Evolutionary conservation across 2,329 filamentous ascomycete species (phyloP).

Genomic region (Colletotrichum sp.): DNA sequence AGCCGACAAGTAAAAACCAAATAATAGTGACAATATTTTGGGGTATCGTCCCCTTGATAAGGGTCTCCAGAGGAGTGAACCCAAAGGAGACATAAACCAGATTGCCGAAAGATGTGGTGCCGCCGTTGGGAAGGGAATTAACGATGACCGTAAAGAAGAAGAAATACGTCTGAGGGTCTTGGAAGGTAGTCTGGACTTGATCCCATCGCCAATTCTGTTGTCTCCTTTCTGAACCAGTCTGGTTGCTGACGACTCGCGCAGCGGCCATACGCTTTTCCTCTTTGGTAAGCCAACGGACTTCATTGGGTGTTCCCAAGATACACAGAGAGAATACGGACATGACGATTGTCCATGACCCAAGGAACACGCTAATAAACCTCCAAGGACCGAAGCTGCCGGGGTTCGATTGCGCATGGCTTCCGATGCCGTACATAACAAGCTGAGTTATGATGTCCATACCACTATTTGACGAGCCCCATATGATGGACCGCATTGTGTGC

Average conservation of each 20-base stretch:
- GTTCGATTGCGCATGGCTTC: neutral
- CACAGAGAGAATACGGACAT: neutral
- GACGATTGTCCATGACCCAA: neutral
- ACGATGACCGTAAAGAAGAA: neutral
- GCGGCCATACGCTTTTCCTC: neutral
- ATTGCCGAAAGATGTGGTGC: neutral
- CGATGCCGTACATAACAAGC: neutral
- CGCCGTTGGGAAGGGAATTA: rapidly evolving
- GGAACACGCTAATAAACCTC: neutral
- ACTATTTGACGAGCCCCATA: neutral
- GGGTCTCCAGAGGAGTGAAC: neutral
- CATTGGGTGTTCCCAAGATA: neutral
- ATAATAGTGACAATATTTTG: neutral
- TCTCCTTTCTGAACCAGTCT: neutral
- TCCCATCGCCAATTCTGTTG: neutral
- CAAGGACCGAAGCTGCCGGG: neutral
- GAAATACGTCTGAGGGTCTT: neutral
- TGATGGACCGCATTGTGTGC: neutral
- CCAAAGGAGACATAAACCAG: neutral
- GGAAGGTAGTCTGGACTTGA: rapidly evolving
- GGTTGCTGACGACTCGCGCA: neutral
- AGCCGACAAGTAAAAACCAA: neutral
- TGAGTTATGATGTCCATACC: neutral
- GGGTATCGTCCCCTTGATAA: neutral
- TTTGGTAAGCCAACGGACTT: neutral